Conservation (phyloP, 2,329 filamentous ascomycete species). For the Diaporthe vaccinii region DNA sequence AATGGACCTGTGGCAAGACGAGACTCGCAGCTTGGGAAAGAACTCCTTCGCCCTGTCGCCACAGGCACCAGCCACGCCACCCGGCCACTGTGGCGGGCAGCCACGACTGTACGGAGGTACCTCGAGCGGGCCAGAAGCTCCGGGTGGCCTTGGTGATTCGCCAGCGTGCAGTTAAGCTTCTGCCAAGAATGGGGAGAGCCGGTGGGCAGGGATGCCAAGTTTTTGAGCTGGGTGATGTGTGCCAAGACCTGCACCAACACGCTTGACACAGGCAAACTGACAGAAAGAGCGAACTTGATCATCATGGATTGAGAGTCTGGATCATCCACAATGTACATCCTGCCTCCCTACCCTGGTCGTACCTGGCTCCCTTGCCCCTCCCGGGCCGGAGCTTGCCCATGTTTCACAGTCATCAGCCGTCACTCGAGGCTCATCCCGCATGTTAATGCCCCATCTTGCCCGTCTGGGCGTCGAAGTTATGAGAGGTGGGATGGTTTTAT, state of each 20-base stretch:
- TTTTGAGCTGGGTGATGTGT: constrained; percentile 16
- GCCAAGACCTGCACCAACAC: background rate
- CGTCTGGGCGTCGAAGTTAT: background rate
- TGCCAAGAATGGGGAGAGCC: constrained; percentile 16
- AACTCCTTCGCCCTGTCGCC: background rate
- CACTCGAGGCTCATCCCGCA: constrained; percentile 4
- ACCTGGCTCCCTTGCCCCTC: background rate
- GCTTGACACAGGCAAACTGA: background rate
- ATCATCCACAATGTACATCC: background rate
- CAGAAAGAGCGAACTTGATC: background rate
- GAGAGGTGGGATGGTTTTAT: background rate
- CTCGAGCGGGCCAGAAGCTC: constrained; percentile 11
- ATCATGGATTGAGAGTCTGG: background rate
- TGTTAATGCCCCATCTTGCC: background rate
- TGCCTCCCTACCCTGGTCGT: background rate
- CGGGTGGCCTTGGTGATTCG: background rate
- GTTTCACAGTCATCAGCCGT: constrained; percentile 24
- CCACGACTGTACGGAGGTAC: background rate
- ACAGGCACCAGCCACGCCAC: background rate
- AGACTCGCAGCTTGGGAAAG: no score
- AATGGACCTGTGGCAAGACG: no score
- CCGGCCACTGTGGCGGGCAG: background rate
- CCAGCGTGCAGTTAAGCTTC: background rate
- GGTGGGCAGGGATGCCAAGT: constrained; percentile 28
- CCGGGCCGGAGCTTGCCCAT: constrained; percentile 1